phyloP scores from a whole-genome alignment of 1,139 yeast genomes.

The Zhuliangozyma parablackwelliae region DNA sequence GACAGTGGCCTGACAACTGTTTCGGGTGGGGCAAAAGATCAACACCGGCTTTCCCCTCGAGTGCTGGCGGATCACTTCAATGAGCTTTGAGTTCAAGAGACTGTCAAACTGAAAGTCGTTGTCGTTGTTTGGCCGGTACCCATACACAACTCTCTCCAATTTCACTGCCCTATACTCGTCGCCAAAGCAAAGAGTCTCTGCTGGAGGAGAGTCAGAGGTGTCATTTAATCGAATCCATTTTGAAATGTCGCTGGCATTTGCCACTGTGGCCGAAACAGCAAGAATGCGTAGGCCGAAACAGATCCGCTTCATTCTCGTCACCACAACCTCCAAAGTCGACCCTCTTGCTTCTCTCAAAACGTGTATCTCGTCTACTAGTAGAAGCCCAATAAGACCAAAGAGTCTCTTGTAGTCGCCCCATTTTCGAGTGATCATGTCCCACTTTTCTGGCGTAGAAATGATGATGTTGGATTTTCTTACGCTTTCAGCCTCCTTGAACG shows the following conservation, averaged over 20 bases:
- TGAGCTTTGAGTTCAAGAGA: conserved; percentile 32
- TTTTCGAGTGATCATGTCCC: conserved; percentile 50
- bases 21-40: conserved; percentile 52
- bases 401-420: conserved; percentile 40
- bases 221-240: conserved; percentile 33
- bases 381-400: conserved; percentile 33
- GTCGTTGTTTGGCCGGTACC: conserved; percentile 28
- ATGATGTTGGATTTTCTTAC: conserved; percentile 42
- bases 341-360: conserved; percentile 46
- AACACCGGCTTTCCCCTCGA: conserved; percentile 39
- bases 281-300: conserved; percentile 38
- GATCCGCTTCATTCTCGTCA: conserved; percentile 47
- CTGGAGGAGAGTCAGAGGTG: conserved; percentile 11
- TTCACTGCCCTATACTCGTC: conserved; percentile 45
- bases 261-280: conserved; percentile 53
- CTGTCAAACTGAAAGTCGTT: conserved; percentile 45
- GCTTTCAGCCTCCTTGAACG: conserved; percentile 32
- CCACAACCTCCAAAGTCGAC: conserved; percentile 47
- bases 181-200: conserved; percentile 35
- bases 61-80: conserved; percentile 30
- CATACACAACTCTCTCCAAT: conserved; percentile 38
- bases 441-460: conserved; percentile 55
- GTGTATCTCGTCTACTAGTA: conserved; percentile 51
- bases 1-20: conserved; percentile 44
- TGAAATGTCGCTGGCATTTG: conserved; percentile 47